Conservation (phyloP, 2,329 filamentous ascomycete genomes). For the Botrytis paeoniae region DNA sequence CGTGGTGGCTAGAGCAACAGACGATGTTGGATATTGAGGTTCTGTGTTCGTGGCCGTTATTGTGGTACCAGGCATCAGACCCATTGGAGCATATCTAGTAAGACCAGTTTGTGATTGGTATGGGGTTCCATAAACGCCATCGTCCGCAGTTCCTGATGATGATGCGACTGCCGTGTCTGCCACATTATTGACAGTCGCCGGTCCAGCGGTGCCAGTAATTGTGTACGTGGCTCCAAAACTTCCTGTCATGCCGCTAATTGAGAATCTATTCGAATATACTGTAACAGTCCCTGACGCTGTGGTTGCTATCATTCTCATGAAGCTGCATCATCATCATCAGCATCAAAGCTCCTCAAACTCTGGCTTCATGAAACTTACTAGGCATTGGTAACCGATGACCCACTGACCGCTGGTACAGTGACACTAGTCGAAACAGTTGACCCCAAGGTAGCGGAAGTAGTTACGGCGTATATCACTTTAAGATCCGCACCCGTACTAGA, state of each 20-base stretch:
- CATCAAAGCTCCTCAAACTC: neutral
- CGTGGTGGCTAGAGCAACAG: constrained; percentile 38
- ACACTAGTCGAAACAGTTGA: constrained; percentile 23
- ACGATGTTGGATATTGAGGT: constrained; percentile 40
- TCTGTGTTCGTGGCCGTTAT: constrained; percentile 41
- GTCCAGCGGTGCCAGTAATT: constrained; percentile 41
- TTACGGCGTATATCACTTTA: neutral
- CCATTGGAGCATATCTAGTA: constrained; percentile 43
- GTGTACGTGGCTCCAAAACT: constrained; percentile 45
- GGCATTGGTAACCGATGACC: constrained; percentile 35
- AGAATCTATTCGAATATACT: constrained; percentile 62
- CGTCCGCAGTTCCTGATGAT: constrained; percentile 21
- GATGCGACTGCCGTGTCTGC: constrained; percentile 18
- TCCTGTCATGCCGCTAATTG: constrained; percentile 62
- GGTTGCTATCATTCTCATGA: constrained; percentile 56
- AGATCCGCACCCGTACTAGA: constrained; percentile 47
- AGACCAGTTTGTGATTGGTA: constrained; percentile 40
- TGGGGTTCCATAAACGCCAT: constrained; percentile 33
- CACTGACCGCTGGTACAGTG: constrained; percentile 32
- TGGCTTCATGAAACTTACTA: constrained; percentile 32
- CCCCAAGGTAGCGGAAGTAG: constrained; percentile 1
- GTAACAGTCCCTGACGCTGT: constrained; percentile 54
- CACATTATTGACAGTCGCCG: constrained; percentile 31
- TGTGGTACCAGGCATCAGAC: constrained; percentile 38
- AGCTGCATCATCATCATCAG: constrained; percentile 42